phyloP scores from a whole-genome alignment of 495 filamentous ascomycete genomes.

The Lophium mytilinum region DNA sequence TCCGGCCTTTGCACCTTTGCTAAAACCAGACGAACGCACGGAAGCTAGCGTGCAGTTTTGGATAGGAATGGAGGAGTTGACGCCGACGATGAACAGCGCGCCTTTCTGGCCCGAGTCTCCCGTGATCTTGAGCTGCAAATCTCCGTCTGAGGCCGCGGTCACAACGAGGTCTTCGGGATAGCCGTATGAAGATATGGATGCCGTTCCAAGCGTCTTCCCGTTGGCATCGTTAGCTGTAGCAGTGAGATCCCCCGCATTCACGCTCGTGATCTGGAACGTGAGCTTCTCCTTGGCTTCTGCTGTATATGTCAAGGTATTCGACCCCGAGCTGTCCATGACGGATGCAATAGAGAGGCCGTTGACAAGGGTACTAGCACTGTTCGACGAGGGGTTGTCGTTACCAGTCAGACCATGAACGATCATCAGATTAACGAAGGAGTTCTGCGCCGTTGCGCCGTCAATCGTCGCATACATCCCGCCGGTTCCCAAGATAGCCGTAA shows the following conservation, averaged over 20 bases:
- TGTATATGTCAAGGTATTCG: constrained; percentile 8
- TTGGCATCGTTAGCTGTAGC: constrained; percentile 6
- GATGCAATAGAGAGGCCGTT: constrained; percentile 11
- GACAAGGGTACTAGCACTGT: constrained; percentile 1
- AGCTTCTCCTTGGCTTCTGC: constrained; percentile 5
- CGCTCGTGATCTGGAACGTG: constrained; percentile 9
- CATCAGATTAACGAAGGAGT: constrained; percentile 13
- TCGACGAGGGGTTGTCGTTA: constrained; percentile 4
- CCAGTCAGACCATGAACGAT: constrained; percentile 17
- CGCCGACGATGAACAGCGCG: constrained; percentile 10
- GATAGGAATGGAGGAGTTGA: constrained; percentile 13
- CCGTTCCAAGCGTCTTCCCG: constrained; percentile 4
- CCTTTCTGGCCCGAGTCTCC: constrained; percentile 2
- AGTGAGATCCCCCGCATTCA: constrained; percentile 4
- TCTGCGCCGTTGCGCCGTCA: constrained; percentile 9
- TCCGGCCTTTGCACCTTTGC: constrained; percentile 11
- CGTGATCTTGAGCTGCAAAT: constrained; percentile 2
- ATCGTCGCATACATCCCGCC: constrained; percentile 14
- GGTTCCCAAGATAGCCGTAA: constrained; percentile 1
- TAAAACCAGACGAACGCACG: neutral
- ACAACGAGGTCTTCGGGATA: constrained; percentile 1
- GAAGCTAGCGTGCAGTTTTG: constrained; percentile 10
- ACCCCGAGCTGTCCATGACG: neutral
- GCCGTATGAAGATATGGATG: neutral
- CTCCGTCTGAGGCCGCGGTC: neutral